Conservation (phyloP, 306 rosid genomes). For the Quercus rubra region DNA sequence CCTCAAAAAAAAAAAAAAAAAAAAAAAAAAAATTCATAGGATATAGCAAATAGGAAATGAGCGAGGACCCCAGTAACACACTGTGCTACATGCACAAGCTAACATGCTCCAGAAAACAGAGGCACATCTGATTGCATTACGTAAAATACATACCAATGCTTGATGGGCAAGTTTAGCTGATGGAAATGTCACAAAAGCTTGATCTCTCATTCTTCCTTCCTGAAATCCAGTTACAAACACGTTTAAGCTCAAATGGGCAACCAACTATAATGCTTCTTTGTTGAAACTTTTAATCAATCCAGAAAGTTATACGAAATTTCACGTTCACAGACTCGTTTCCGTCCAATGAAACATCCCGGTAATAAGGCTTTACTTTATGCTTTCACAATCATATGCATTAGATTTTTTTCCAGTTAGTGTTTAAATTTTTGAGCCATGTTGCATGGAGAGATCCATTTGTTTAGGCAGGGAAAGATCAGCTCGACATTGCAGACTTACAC, state of each 20-base stretch:
- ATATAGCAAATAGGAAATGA: not conserved
- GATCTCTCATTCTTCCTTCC: slow-evolving; percentile 99
- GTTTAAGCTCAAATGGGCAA: slow-evolving; percentile 1
- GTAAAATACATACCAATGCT: slow-evolving; percentile 61
- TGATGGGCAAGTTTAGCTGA: slow-evolving; percentile 72
- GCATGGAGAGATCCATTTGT: too few species aligned
- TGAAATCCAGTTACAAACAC: slow-evolving; percentile 35
- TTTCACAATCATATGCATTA: not conserved
- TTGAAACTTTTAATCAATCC: not conserved
- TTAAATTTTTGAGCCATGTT: too few species aligned
- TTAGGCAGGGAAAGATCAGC: too few species aligned
- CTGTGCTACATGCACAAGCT: too few species aligned
- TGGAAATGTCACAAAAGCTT: slow-evolving; percentile 90
- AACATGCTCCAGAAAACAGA: not conserved
- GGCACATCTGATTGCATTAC: not conserved
- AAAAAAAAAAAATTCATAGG: not conserved
- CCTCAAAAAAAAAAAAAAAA: not conserved
- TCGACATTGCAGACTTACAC: too few species aligned
- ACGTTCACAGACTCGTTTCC: not conserved
- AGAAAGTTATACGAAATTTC: not conserved
- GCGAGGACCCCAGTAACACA: not conserved
- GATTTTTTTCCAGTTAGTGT: not conserved
- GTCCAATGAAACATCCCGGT: not conserved
- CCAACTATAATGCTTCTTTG: not conserved
- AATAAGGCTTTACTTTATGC: not conserved